phyloP scores from a whole-genome alignment of 2,329 filamentous ascomycete species.

The Niveomyces coronatus region DNA sequence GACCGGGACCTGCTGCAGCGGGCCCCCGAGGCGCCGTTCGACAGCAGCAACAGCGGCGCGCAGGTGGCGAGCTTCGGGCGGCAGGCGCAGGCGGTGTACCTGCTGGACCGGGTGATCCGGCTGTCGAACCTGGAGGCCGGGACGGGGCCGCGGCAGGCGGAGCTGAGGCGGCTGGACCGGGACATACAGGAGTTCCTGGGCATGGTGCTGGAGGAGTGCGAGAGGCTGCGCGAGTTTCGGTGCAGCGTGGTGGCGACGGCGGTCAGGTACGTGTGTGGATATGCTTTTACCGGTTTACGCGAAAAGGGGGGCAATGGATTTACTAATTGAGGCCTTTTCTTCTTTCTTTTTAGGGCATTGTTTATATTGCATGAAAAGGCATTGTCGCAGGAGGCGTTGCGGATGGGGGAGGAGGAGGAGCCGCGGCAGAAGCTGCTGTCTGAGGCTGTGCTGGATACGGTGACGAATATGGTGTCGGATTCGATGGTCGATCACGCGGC shows the following conservation, averaged over 20 bases:
- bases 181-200: not conserved
- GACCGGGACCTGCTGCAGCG: not conserved
- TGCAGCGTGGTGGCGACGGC: conserved; percentile 1
- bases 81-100: conserved; percentile 2
- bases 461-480: not conserved
- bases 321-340: too few relatives aligned
- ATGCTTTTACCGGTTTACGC: not conserved
- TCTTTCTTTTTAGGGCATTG: not conserved
- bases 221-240: not conserved
- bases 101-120: not conserved
- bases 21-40: not conserved
- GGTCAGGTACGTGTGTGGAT: not conserved
- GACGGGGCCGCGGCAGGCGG: not conserved
- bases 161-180: not conserved
- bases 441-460: conserved; percentile 1
- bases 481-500: not conserved
- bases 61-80: not conserved
- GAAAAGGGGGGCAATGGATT: not conserved
- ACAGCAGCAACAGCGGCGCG: not conserved
- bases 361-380: not conserved
- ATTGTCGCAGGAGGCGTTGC: not conserved
- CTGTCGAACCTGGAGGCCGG: not conserved
- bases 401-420: not conserved
- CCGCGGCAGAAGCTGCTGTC: not conserved
- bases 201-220: conserved; percentile 3